Conservation (phyloP, 1,284 basidiomycete species). For the Sutorius eximius region DNA sequence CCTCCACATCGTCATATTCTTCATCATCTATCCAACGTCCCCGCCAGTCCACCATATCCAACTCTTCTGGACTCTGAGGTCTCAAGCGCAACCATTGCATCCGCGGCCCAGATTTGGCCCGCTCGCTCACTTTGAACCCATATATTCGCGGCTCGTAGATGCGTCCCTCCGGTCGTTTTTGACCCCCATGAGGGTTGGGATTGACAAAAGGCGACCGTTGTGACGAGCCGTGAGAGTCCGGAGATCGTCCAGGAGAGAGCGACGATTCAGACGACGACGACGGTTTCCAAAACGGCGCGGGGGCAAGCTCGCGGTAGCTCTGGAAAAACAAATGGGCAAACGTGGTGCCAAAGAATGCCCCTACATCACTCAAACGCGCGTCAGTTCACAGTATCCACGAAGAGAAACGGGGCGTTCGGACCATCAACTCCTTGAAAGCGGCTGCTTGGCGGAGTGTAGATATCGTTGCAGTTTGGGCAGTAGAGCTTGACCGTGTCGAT, state of each 20-base stretch:
- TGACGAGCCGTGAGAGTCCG: slow-evolving; percentile 47
- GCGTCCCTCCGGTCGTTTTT: slow-evolving; percentile 80
- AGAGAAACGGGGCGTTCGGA: slow-evolving; percentile 38
- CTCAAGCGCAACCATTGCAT: slow-evolving; percentile 95
- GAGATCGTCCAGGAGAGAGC: slow-evolving; percentile 48
- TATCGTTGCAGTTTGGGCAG: slow-evolving; percentile 98
- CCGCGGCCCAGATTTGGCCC: slow-evolving; percentile 87
- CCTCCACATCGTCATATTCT: slow-evolving; percentile 60
- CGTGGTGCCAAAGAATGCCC: slow-evolving; percentile 98
- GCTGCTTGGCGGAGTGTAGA: slow-evolving; percentile 93
- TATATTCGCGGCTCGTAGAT: slow-evolving; percentile 95
- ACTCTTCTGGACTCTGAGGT: slow-evolving; percentile 75
- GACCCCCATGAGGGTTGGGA: slow-evolving; percentile 84
- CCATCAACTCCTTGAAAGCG: slow-evolving; percentile 97
- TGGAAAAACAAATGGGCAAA: slow-evolving; percentile 98
- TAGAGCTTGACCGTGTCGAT: slow-evolving; percentile 98
- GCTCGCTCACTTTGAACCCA: slow-evolving; percentile 83
- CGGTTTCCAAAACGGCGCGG: slow-evolving; percentile 82
- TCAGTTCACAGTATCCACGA: slow-evolving; percentile 13
- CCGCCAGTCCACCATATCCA: slow-evolving; percentile 85
- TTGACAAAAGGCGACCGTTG: slow-evolving; percentile 65
- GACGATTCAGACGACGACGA: slow-evolving; percentile 51
- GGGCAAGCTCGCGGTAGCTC: slow-evolving; percentile 89
- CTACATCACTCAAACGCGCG: slow-evolving; percentile 43
- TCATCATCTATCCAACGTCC: slow-evolving; percentile 84